phyloP scores from a whole-genome alignment of 768 basidiomycete genomes.

The Trametes cingulata region DNA sequence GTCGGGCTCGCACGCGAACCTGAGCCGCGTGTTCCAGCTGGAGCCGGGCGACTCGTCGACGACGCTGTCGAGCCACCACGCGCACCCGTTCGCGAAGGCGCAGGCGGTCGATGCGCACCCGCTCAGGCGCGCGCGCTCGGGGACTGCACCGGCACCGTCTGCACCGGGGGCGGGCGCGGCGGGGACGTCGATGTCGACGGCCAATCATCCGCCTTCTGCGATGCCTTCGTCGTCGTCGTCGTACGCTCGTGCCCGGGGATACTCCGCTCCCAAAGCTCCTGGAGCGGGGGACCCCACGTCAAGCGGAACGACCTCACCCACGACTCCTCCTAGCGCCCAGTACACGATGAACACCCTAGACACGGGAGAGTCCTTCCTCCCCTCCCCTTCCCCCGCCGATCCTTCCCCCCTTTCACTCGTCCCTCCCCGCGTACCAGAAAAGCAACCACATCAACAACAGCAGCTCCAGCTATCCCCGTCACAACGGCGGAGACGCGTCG shows the following conservation, averaged over 20 bases:
- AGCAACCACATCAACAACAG: too few species aligned
- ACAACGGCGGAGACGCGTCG: too few species aligned
- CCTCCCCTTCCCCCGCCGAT: too few species aligned
- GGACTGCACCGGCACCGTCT: neutral
- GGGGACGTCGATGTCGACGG: too few species aligned
- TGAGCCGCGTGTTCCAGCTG: neutral
- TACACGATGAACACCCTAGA: neutral
- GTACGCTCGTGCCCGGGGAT: neutral
- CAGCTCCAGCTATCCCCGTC: too few species aligned
- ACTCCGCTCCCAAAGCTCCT: neutral
- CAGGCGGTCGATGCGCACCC: neutral
- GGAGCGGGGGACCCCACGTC: neutral
- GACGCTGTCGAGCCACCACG: constrained; percentile 9
- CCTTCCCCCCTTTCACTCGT: too few species aligned
- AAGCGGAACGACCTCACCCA: neutral
- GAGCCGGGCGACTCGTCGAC: neutral
- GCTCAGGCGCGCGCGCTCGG: constrained; percentile 4
- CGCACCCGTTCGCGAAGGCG: constrained; percentile 21
- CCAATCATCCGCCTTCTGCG: neutral
- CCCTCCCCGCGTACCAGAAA: too few species aligned
- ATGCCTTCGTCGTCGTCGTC: neutral
- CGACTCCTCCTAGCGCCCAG: neutral
- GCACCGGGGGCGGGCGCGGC: neutral
- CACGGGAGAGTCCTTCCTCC: too few species aligned
- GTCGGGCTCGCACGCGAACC: constrained; percentile 6